phyloP scores from a whole-genome alignment of 1,139 yeast species.

The Taphrina betulina region DNA sequence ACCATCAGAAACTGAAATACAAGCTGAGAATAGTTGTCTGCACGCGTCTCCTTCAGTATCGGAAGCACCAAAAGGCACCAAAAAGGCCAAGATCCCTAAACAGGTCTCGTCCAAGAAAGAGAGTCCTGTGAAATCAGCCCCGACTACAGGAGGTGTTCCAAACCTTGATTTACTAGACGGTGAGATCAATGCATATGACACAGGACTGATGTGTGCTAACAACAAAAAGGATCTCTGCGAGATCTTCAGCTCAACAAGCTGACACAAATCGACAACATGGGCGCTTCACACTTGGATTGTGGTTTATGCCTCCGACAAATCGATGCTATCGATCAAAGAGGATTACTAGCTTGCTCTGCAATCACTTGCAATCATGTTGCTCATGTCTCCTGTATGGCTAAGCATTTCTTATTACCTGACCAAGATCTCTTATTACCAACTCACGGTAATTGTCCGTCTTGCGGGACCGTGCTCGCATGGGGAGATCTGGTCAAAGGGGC shows the following conservation, averaged over 20 bases:
- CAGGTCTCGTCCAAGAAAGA: slow-evolving; percentile 1
- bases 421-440: slow-evolving; percentile 3
- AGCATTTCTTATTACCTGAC: neutral
- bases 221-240: slow-evolving; percentile 7
- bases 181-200: too few species aligned
- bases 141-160: slow-evolving; percentile 12
- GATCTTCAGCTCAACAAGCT: neutral
- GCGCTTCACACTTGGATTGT: neutral
- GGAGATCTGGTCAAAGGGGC: slow-evolving; percentile 22
- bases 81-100: neutral
- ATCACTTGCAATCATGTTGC: slow-evolving; percentile 6
- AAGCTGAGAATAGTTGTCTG: neutral
- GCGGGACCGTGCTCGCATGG: slow-evolving; percentile 11
- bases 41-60: neutral
- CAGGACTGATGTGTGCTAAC: too few species aligned
- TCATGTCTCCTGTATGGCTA: slow-evolving; percentile 21
- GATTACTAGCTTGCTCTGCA: slow-evolving; percentile 16
- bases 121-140: neutral
- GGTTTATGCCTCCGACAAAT: neutral
- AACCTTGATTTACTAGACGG: slow-evolving; percentile 22
- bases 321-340: neutral
- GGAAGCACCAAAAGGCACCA: neutral
- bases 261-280: neutral
- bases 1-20: neutral
- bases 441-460: slow-evolving; percentile 23